A percentile compares a stretch with the other conserved stretches of the same genome.
phyloP scores from a whole-genome alignment of 1,284 basidiomycete species.

The Kalmanozyma brasiliensis region DNA sequence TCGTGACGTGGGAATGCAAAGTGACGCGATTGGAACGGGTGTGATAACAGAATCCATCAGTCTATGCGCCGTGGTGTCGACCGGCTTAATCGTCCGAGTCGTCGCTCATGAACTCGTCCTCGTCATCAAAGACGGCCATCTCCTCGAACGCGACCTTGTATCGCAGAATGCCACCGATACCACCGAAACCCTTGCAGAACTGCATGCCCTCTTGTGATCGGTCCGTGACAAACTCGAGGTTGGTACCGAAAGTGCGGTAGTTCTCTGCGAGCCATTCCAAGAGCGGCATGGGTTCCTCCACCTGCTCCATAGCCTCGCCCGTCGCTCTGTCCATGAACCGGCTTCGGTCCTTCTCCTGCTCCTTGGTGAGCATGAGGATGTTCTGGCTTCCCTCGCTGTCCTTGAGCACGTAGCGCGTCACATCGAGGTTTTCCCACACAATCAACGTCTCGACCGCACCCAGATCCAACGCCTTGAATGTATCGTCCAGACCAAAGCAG shows the following conservation, averaged over 20 bases:
- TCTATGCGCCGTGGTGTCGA: too few species aligned
- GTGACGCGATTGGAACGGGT: too few species aligned
- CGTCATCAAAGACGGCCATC: conserved; percentile 64
- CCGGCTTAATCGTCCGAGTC: conserved; percentile 57
- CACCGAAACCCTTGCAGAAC: conserved; percentile 98
- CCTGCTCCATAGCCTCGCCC: conserved; percentile 92
- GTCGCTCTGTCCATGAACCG: conserved; percentile 96
- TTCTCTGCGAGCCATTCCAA: conserved; percentile 95
- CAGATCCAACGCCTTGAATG: conserved; percentile 93
- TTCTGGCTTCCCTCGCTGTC: conserved; percentile 60
- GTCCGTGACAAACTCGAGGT: conserved; percentile 75
- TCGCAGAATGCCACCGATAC: conserved; percentile 91
- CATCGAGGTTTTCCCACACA: conserved; percentile 87
- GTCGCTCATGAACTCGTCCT: conserved; percentile 67
- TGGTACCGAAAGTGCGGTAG: conserved; percentile 96
- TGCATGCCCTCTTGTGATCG: conserved; percentile 95
- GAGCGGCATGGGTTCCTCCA: conserved; percentile 63
- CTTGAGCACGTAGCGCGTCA: conserved; percentile 60
- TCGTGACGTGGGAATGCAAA: too few species aligned
- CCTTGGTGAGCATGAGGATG: conserved; percentile 63
- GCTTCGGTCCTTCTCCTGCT: conserved; percentile 76
- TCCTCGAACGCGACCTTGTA: conserved; percentile 68
- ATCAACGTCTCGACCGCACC: conserved; percentile 97
- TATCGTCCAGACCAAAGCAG: conserved; percentile 98
- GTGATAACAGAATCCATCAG: too few species aligned